A percentile compares a stretch with the other conserved stretches of the same genome.
Conservation (phyloP, 345 rosid genomes). For the Murraya paniculata region DNA sequence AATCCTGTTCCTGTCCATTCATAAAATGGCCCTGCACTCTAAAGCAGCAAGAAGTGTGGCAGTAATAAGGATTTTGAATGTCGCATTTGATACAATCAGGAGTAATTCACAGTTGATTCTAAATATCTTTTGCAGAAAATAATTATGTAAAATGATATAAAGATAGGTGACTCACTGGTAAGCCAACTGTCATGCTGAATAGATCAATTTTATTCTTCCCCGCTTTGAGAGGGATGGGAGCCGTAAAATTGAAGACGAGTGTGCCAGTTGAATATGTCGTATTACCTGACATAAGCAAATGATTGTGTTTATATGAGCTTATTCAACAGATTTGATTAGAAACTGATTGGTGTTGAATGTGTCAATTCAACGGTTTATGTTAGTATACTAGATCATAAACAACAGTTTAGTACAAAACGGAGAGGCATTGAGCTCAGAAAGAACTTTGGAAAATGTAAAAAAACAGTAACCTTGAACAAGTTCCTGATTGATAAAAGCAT, state of each 20-base stretch:
- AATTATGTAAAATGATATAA: not conserved
- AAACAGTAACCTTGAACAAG: slow-evolving; percentile 47
- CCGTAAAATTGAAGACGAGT: slow-evolving; percentile 48
- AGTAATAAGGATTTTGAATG: not conserved
- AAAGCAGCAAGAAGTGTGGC: slow-evolving; percentile 22
- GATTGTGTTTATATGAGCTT: not conserved
- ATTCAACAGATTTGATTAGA: not conserved
- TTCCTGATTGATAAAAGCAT: slow-evolving; percentile 72
- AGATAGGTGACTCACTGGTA: slow-evolving; percentile 51
- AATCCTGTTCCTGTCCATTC: slow-evolving; percentile 83
- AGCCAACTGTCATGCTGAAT: slow-evolving; percentile 87
- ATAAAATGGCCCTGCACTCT: slow-evolving; percentile 89
- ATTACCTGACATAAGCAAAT: slow-evolving; percentile 43
- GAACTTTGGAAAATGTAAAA: slow-evolving; percentile 5
- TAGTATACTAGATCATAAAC: not conserved
- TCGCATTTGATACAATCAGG: not conserved
- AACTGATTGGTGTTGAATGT: not conserved
- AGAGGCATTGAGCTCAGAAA: not conserved
- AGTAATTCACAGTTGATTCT: not conserved
- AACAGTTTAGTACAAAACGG: not conserved
- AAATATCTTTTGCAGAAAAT: no score
- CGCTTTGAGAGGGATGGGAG: slow-evolving; percentile 59
- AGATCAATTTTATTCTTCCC: slow-evolving; percentile 78
- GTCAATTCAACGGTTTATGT: not conserved
- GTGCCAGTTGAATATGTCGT: slow-evolving; percentile 69